Percentiles rank a stretch among this genome's conserved stretches.
phyloP scores from a whole-genome alignment of 1,284 basidiomycete genomes.

The Ceratobasidium sp. region DNA sequence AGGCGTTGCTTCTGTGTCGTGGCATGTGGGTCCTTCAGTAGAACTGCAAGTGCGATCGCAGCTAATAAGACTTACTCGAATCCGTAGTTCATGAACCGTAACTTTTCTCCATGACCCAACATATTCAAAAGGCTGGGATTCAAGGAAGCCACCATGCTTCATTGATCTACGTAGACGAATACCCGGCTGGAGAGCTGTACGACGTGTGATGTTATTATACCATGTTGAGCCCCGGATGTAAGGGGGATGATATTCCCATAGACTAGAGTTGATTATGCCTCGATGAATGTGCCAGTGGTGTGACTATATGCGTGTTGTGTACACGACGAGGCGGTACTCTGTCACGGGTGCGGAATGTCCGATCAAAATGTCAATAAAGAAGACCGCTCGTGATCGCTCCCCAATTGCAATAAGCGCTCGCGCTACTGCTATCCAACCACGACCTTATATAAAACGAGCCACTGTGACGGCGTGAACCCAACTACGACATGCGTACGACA shows the following conservation, averaged over 20 bases:
- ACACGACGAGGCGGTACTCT: too few relatives aligned
- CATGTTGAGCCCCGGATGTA: too few relatives aligned
- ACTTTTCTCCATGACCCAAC: slow-evolving; percentile 17
- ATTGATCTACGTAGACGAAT: not conserved
- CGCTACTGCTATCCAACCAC: not conserved
- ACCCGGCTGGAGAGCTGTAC: too few relatives aligned
- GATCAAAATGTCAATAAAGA: too few relatives aligned
- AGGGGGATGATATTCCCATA: too few relatives aligned
- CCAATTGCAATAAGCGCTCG: too few relatives aligned
- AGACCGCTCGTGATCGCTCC: too few relatives aligned
- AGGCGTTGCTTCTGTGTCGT: slow-evolving; percentile 16
- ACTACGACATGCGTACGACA: slow-evolving; percentile 1
- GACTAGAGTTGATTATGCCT: too few relatives aligned
- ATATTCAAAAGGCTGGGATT: not conserved
- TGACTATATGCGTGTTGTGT: too few relatives aligned
- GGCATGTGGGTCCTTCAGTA: slow-evolving; percentile 15
- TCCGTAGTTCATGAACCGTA: slow-evolving; percentile 23
- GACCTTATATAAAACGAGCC: not conserved
- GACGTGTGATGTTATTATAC: too few relatives aligned
- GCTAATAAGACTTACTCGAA: not conserved
- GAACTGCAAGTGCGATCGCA: not conserved
- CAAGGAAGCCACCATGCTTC: not conserved
- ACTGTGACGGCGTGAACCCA: not conserved
- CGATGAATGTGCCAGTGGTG: too few relatives aligned
- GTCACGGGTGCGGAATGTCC: too few relatives aligned